Base-by-base conservation (phyloP, 768 basidiomycete species). In the Tricholoma sp. region DNA sequence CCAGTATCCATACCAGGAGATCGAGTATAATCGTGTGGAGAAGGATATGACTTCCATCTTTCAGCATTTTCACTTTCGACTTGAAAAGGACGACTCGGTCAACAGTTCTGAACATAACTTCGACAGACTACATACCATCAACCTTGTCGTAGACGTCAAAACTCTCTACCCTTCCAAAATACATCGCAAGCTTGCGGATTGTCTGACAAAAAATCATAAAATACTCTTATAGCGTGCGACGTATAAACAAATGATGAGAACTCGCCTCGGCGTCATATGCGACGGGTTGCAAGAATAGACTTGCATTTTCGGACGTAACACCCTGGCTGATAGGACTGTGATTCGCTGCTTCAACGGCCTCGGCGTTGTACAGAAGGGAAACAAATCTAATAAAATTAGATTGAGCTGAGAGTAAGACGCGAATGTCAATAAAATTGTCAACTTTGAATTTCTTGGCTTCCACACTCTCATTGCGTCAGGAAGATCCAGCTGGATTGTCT, bases 101-200 rank as follows among this genome's bases (percentile, higher is more conserved):
- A 53, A 3, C 47, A 37, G 41, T n/a, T 45, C 33, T 58, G 15
- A 15, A 48, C 29, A 32, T n/a, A 31, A 31, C 7, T 6, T n/a
- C 29, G 28, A n/a, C 29, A 49, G 31, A 17, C 3, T 20, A 53
- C 52, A 59, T 24, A 65, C 68, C 65, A 58, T 34, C 50, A 47
- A 47, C 52, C 33, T 49, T 34, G 42, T 53, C 49, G 49, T 71
- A 75, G 9, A 68, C 63, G 9, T 62, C 64, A 59, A 91, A 82
- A 36, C 72, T 72, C 61, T 91, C 89, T 24, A 92, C 62, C 4
- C 72, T 67, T 31, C 90, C 90, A 64, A 91, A 92, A 37, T 80
- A 78, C 12, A 74, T 68, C 10, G 77, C 76, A 34, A 92, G 71
- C 24, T 68, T 73, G 12, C 72, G 70, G 28, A 89, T 68, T 13